Percentiles rank a stretch among this genome's conserved stretches.
phyloP scores from a whole-genome alignment of 164 flowering plant genomes.

The Litsea cubeba region DNA sequence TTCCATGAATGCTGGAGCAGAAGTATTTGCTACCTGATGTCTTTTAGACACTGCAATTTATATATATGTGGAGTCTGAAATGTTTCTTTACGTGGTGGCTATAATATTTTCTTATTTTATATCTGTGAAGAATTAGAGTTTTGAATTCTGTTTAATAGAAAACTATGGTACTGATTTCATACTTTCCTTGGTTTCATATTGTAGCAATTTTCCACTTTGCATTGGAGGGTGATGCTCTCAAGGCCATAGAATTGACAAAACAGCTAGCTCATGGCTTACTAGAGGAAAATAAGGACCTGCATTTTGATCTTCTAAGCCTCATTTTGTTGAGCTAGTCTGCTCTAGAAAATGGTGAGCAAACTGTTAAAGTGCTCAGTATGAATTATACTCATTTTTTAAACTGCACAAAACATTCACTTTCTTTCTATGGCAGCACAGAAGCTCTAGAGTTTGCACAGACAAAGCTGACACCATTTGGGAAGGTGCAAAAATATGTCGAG shows the following conservation, averaged over 20 bases:
- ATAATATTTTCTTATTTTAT: too few species aligned
- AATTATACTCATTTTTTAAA: neutral
- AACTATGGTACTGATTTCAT: neutral
- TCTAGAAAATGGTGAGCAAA: constrained; percentile 67
- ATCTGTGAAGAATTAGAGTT: constrained; percentile 19
- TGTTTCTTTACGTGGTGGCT: too few species aligned
- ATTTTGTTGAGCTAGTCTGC: constrained; percentile 84
- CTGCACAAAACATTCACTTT: constrained; percentile 7
- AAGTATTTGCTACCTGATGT: too few species aligned
- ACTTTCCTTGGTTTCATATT: neutral
- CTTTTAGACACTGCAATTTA: too few species aligned
- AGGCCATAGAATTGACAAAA: constrained; percentile 85
- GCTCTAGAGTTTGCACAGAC: constrained; percentile 87
- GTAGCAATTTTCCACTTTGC: constrained; percentile 67
- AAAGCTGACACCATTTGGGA: constrained; percentile 77
- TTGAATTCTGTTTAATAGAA: neutral
- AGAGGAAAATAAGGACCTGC: constrained; percentile 78
- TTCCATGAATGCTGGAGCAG: too few species aligned
- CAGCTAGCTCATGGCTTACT: constrained; percentile 62
- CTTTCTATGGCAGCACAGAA: constrained; percentile 71
- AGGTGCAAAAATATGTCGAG: constrained; percentile 58
- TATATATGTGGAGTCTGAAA: too few species aligned
- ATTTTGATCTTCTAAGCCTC: constrained; percentile 92
- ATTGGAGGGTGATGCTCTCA: constrained; percentile 74
- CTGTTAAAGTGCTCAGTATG: neutral